A percentile compares a stretch with the other conserved stretches of the same genome.
Conservation (phyloP, 768 basidiomycete species). For the Pluteus cervinus region DNA sequence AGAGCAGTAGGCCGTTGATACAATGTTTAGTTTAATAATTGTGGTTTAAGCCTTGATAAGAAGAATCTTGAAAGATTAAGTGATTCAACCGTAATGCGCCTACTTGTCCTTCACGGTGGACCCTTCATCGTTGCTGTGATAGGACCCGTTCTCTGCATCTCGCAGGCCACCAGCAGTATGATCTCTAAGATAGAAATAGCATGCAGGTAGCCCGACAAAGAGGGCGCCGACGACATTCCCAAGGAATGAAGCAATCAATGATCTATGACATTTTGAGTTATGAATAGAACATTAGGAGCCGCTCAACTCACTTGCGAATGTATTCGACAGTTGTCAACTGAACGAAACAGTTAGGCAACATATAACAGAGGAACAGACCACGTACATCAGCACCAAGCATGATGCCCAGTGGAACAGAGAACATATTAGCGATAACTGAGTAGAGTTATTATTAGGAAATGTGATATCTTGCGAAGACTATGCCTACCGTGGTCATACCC, state of each 20-base stretch:
- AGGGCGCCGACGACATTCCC: conserved; percentile 66
- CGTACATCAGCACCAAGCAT: conserved; percentile 64
- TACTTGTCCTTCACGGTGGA: too few relatives aligned
- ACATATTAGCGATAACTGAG: conserved; percentile 72
- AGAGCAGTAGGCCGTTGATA: too few relatives aligned
- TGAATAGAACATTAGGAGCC: too few relatives aligned
- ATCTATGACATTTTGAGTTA: too few relatives aligned
- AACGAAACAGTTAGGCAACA: too few relatives aligned
- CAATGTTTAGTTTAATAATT: too few relatives aligned
- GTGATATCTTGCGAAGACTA: background rate
- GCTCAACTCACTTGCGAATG: too few relatives aligned
- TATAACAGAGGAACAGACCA: too few relatives aligned
- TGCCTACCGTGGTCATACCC: conserved; percentile 62
- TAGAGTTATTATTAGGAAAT: conserved; percentile 1
- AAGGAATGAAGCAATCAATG: conserved; percentile 57
- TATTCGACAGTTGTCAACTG: too few relatives aligned
- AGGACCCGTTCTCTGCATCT: conserved; percentile 31
- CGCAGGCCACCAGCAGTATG: conserved; percentile 34
- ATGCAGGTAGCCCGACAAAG: conserved; percentile 56
- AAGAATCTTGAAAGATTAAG: too few relatives aligned
- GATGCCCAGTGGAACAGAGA: conserved; percentile 62
- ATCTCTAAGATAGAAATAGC: conserved; percentile 58
- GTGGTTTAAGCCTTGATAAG: too few relatives aligned
- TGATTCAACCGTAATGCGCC: too few relatives aligned
- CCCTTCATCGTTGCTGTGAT: conserved; percentile 9